Evolutionary conservation across 208 protist species (phyloP).

Genomic region (Trypanosoma avium): DNA sequence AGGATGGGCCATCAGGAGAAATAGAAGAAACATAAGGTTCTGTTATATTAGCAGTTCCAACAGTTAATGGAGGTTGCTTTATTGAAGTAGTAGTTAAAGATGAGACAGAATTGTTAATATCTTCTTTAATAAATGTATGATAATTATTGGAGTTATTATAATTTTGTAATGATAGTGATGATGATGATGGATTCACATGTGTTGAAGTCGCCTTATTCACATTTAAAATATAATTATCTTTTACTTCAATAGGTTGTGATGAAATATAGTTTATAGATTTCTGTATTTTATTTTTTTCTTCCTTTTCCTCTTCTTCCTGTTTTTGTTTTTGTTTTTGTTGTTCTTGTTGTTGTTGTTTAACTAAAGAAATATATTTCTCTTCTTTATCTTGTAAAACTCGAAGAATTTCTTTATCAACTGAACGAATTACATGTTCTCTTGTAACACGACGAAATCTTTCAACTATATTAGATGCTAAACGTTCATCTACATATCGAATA

Average conservation of each 20-base stretch:
- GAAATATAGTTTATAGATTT: too few relatives aligned
- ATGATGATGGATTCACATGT: too few relatives aligned
- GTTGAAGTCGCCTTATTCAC: too few relatives aligned
- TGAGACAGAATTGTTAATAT: too few relatives aligned
- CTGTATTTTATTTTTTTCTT: too few relatives aligned
- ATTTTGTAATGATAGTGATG: too few relatives aligned
- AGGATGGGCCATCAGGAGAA: conserved; percentile 5
- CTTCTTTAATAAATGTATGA: too few relatives aligned
- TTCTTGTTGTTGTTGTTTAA: too few relatives aligned
- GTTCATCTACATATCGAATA: conserved; percentile 32
- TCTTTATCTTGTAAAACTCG: conserved; percentile 13
- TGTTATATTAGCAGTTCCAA: neutral
- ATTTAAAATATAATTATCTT: too few relatives aligned
- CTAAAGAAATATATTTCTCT: too few relatives aligned
- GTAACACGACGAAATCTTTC: conserved; percentile 34
- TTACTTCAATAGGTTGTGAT: too few relatives aligned
- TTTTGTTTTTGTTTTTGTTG: conserved; percentile 3
- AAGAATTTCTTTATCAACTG: conserved; percentile 33
- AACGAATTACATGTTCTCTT: conserved; percentile 33
- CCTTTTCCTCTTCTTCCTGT: neutral
- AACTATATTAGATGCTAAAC: conserved; percentile 29
- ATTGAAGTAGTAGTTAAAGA: neutral
- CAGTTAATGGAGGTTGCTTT: neutral
- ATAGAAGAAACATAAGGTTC: conserved; percentile 16
- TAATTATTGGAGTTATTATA: too few relatives aligned